These are phyloP conservation scores for Oidiodendron maius DNA, from an alignment of 495 filamentous ascomycete genomes.

Conservation along the genomic window DNA sequence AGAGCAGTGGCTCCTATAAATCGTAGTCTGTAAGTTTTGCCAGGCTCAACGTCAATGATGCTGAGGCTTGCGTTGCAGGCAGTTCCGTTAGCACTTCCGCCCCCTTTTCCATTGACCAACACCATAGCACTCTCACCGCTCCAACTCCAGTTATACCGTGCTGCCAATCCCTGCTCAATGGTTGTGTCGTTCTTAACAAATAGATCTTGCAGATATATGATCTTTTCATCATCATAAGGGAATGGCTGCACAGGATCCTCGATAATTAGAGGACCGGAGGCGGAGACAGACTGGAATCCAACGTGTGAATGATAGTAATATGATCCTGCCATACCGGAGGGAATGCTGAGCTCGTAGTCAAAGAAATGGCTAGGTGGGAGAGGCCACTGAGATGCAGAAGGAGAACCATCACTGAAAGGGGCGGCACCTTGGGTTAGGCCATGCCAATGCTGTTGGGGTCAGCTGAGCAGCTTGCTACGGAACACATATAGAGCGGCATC, in stretches of 20 bases:
- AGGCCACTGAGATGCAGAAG: constrained; percentile 49
- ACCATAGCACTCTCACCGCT: constrained; percentile 43
- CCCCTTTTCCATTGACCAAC: constrained; percentile 43
- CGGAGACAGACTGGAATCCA: constrained; percentile 47
- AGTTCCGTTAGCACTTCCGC: constrained; percentile 28
- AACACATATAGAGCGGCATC: no score
- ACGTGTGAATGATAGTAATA: constrained; percentile 60
- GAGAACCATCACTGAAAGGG: constrained; percentile 51
- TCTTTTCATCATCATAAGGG: constrained; percentile 49
- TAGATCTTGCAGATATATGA: constrained; percentile 45
- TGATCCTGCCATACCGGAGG: constrained; percentile 43
- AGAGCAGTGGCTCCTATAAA: constrained; percentile 49
- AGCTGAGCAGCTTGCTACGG: no score
- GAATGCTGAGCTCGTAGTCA: constrained; percentile 51
- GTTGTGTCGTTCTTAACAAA: constrained; percentile 38
- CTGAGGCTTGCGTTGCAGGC: constrained; percentile 36
- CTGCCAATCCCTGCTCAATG: constrained; percentile 34
- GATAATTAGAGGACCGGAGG: constrained; percentile 48
- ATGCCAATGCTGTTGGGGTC: constrained; percentile 54
- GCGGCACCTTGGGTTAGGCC: constrained; percentile 47
- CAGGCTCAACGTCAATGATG: constrained; percentile 48
- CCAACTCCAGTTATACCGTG: constrained; percentile 31
- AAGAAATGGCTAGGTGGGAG: constrained; percentile 54
- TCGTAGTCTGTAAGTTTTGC: constrained; percentile 51
- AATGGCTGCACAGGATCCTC: constrained; percentile 42